Conservation (phyloP, 2,329 filamentous ascomycete genomes). For the Ophiostoma himal-ulmi region DNA sequence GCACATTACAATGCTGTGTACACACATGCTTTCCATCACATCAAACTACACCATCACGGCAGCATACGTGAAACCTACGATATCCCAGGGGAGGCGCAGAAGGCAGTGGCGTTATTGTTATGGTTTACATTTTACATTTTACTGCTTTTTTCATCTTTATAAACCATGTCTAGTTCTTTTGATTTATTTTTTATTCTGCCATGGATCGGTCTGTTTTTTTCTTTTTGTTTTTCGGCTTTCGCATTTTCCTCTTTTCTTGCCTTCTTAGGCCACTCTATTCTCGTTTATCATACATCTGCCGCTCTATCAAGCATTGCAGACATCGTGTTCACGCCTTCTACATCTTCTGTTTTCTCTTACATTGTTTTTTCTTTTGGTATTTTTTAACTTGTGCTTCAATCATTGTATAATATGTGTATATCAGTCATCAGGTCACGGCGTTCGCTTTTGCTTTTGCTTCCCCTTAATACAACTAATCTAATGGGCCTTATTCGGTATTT, state of each 20-base stretch:
- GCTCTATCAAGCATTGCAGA: not conserved
- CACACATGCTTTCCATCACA: not conserved
- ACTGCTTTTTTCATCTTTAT: not conserved
- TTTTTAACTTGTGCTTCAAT: not conserved
- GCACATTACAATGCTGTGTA: not conserved
- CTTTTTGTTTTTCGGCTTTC: not conserved
- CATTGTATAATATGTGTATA: not conserved
- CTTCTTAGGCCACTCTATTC: not conserved
- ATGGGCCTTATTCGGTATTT: not conserved
- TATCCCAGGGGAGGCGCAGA: not conserved
- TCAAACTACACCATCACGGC: conserved; percentile 26
- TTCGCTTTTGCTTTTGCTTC: not conserved
- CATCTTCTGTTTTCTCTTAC: not conserved
- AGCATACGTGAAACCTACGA: conserved; percentile 28
- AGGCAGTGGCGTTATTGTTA: not conserved
- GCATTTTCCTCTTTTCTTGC: not conserved
- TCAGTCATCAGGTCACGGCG: not conserved
- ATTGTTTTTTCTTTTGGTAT: not conserved
- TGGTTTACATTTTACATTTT: not conserved
- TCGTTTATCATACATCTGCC: too few relatives aligned
- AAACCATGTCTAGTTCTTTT: not conserved
- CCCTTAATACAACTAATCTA: not conserved
- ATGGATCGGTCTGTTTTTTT: not conserved
- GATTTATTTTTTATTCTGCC: not conserved
- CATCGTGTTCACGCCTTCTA: not conserved